Evolutionary conservation across 805 yeast genomes (phyloP).

Genomic region (Wickerhamiella hasegawae): DNA sequence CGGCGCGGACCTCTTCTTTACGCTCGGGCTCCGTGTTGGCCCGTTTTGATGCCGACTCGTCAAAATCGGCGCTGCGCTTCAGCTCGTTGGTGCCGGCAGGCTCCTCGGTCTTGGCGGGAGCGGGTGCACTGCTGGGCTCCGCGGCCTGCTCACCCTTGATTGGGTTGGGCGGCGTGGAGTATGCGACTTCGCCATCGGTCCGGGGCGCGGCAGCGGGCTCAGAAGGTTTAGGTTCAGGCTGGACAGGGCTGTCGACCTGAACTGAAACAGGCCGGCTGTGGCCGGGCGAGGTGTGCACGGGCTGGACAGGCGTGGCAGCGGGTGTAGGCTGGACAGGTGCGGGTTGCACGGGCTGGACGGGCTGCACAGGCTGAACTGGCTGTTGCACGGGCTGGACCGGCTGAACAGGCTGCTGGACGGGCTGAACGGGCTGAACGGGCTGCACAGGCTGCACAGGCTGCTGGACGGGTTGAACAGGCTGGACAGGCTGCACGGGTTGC

Average conservation of each 20-base stretch:
- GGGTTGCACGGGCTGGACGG: no score
- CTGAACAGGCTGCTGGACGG: conserved; percentile 1
- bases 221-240: no score
- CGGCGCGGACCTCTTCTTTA: conserved; percentile 13
- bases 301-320: no score
- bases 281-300: no score
- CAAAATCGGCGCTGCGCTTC: conserved; percentile 7
- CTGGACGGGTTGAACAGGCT: conserved; percentile 7
- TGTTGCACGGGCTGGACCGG: not conserved
- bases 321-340: no score
- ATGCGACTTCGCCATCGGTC: no score
- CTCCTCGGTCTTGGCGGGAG: not conserved
- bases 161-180: no score
- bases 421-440: conserved; percentile 3
- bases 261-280: no score
- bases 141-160: conserved; percentile 1
- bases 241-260: no score
- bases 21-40: conserved; percentile 3
- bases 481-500: conserved; percentile 20
- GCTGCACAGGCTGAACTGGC: conserved; percentile 4
- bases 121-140: no score
- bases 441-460: conserved; percentile 4
- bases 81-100: conserved; percentile 3
- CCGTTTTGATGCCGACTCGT: conserved; percentile 10
- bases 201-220: no score